A percentile compares a stretch with the other conserved stretches of the same genome.
These are phyloP conservation scores for Geotrichum cucujoidarum DNA, from an alignment of 1,139 yeast genomes.

Conservation along the genomic window DNA sequence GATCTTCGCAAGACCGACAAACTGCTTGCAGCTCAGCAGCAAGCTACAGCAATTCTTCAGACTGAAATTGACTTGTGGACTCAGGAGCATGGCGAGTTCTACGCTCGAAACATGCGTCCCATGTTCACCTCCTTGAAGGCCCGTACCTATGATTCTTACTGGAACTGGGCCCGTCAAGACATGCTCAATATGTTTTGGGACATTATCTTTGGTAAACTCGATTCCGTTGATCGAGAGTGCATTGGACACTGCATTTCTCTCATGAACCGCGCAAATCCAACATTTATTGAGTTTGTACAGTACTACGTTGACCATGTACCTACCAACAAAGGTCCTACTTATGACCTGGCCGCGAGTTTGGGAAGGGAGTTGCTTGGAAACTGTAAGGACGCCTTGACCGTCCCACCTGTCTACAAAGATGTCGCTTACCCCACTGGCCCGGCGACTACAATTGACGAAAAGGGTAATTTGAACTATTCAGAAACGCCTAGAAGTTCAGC, in stretches of 20 bases:
- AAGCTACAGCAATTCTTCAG: conserved; percentile 77
- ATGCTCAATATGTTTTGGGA: conserved; percentile 90
- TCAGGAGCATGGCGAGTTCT: conserved; percentile 91
- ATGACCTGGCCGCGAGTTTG: conserved; percentile 79
- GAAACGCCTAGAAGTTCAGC: conserved; percentile 87
- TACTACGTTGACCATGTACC: conserved; percentile 94
- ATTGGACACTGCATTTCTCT: conserved; percentile 93
- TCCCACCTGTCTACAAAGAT: conserved; percentile 90
- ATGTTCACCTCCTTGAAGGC: conserved; percentile 89
- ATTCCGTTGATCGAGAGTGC: conserved; percentile 89
- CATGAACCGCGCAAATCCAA: conserved; percentile 95
- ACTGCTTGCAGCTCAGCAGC: conserved; percentile 78
- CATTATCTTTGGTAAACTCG: conserved; percentile 88
- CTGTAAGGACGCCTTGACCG: conserved; percentile 79
- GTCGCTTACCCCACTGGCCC: conserved; percentile 94
- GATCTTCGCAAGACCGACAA: conserved; percentile 90
- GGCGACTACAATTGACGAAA: conserved; percentile 76
- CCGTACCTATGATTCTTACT: conserved; percentile 91
- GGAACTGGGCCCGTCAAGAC: conserved; percentile 99
- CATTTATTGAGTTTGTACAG: conserved; percentile 93
- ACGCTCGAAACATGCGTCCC: conserved; percentile 86
- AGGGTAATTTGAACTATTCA: conserved; percentile 78
- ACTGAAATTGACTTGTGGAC: conserved; percentile 89
- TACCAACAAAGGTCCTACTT: conserved; percentile 78
- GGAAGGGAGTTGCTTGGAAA: conserved; percentile 93